Base-by-base conservation (phyloP, 1,139 yeast species). In the Suhomyces taliae region DNA sequence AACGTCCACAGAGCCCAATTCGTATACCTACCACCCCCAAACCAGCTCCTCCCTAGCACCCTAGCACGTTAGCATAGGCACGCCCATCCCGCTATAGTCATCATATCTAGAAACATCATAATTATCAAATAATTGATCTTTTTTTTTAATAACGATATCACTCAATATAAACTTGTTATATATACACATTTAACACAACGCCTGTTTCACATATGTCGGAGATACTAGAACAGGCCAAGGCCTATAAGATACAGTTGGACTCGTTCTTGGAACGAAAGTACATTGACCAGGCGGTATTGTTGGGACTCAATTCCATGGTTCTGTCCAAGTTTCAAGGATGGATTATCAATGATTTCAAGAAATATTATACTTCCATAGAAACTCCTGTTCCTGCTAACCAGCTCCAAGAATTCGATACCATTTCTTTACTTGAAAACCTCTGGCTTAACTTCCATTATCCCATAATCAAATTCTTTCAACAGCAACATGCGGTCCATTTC, bases 401-500 rank as follows among this genome's bases (percentile, higher is more conserved):
- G 8, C 36, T 43, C 12, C 65, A 59, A 8, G 64, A 61, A 8
- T 72, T 72, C 50, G 56, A 55, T 62, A 70, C 76, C 33, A 64
- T 69, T 29, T 59, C 60, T 19, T 62, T 58, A 26, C 62, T 84
- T 26, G 85, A 81, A 41, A 55, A 62, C 6, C 60, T 82, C 19
- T 85, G 90, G 90, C 59, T 70, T 27, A 79, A 81, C 12, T 76
- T 85, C 56, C 86, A 83, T 55, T 82, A 83, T 54, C 89, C 89
- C 0, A 74, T 81, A 1, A 73, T 84, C 50, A 83, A 82, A 53
- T 76, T 75, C 58, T 83, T 72, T 53, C 79, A 76, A 53, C 53
- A 59, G 9, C 74, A 68, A 42, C 81, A 78, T 56, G 66, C 67
- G 6, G 56, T 55, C 3, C 54, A 70, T 29, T 67, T 54, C 39